These are phyloP conservation scores for Ceratocystis cubensis DNA, from an alignment of 2,329 filamentous ascomycete genomes.

Conservation along the genomic window DNA sequence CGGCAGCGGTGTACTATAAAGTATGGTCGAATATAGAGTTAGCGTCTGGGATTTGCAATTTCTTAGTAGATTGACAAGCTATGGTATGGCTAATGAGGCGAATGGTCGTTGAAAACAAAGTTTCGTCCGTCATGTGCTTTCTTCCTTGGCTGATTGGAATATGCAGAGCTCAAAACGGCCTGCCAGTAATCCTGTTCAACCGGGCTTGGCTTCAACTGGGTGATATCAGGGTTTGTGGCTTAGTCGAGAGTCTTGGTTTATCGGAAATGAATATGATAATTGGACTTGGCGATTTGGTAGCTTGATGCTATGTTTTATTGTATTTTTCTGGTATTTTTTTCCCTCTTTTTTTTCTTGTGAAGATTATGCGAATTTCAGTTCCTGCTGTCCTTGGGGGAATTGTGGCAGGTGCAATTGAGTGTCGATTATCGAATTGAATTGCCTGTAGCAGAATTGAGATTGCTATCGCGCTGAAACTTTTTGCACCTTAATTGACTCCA, in stretches of 20 bases:
- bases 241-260: constrained; percentile 6
- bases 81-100: not conserved
- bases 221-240: not conserved
- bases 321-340: not conserved
- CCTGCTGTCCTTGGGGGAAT: not conserved
- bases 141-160: not conserved
- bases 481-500: not conserved
- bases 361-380: not conserved
- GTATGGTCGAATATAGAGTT: not conserved
- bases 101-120: not conserved
- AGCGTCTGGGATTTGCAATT: not conserved
- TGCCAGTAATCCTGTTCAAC: not conserved
- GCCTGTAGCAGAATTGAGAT: not conserved
- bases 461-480: constrained; percentile 1
- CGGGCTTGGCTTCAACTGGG: not conserved
- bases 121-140: not conserved
- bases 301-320: not conserved
- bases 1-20: constrained; percentile 81
- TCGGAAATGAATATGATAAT: not conserved
- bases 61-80: not conserved
- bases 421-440: not conserved
- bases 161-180: not conserved
- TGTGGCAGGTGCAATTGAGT: not conserved
- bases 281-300: not conserved
- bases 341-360: not conserved